Base-by-base conservation (phyloP, 345 rosid genomes). In the Camelina sativa region DNA sequence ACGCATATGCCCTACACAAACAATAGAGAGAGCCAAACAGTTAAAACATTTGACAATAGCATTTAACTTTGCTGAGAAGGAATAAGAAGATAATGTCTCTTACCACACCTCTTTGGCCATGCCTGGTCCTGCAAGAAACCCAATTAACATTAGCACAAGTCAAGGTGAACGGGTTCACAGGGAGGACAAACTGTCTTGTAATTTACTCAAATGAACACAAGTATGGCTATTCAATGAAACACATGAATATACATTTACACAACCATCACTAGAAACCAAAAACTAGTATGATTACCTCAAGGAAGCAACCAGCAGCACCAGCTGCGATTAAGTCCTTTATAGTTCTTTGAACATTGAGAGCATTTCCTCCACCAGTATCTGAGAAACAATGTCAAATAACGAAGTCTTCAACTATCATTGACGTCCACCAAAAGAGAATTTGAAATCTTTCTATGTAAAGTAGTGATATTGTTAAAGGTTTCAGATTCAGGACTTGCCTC, bases 101-200 rank as follows among this genome's bases (percentile, higher is more conserved):
- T 74, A 84, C 86, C 89, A 54, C 86, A 87, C 67, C 82, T 87
- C 82, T 82, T 82, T 25, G 91, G 87, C 85, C 89, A 87, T 43
- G 87, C 86, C 67, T 87, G 86, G 73, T 85, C 89, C 86, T 79
- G 82, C 37, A 32, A 72, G 3, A 61, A 77, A 62, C 17, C 57
- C 58, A 11, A 35, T 25, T 44, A 32, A 44, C 47, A 67, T 78
- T 10, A 66, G 23, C 58, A 56, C 19, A 75, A 12, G 35, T 53
- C 44, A 58, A 40, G 35, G 65, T 7, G 50, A 47, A 67, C 1
- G 41, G 3, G 28, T 25, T 25, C 8, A 5, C 59, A 25, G 28
- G 0, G 11, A 46, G 40, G 19, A 52, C 22, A 50, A 76, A 44
- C 32, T 25, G 1, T 51, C 47, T 60, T 25, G 44, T 11, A 25